A percentile compares a stretch with the other conserved stretches of the same genome.
Conservation (phyloP, 2,329 filamentous ascomycete genomes). For the Aspergillus tamarii region DNA sequence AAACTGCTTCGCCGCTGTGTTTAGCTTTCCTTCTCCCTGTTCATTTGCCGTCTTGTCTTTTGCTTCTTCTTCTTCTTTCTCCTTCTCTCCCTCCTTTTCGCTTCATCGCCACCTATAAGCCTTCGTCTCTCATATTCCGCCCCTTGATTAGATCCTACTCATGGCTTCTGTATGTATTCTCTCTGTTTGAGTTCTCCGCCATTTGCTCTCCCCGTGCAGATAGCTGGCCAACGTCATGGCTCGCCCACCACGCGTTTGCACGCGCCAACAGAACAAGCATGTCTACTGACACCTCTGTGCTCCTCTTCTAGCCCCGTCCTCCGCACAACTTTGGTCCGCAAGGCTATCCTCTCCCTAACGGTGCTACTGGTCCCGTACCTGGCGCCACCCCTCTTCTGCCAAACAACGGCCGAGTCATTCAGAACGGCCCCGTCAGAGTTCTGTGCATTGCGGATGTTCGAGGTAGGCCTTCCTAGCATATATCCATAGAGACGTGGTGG, state of each 20-base stretch:
- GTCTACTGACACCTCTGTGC: slow-evolving; percentile 25
- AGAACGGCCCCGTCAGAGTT: slow-evolving; percentile 51
- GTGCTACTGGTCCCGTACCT: slow-evolving; percentile 47
- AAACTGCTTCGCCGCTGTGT: slow-evolving; percentile 19
- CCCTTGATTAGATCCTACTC: slow-evolving; percentile 27
- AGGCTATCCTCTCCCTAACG: slow-evolving; percentile 52
- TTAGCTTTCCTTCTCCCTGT: slow-evolving; percentile 26
- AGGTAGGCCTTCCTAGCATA: slow-evolving; percentile 38
- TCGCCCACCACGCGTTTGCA: slow-evolving; percentile 17
- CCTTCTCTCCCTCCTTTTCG: slow-evolving; percentile 17
- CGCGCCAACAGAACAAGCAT: slow-evolving; percentile 10
- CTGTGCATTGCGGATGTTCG: slow-evolving; percentile 56
- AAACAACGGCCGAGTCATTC: slow-evolving; percentile 54
- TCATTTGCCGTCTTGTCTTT: slow-evolving; percentile 21
- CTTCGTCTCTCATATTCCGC: slow-evolving; percentile 12
- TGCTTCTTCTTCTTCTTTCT: slow-evolving; percentile 19
- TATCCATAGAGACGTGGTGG: not conserved
- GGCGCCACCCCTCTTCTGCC: slow-evolving; percentile 53
- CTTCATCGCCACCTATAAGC: slow-evolving; percentile 12
- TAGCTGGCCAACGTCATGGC: slow-evolving; percentile 26
- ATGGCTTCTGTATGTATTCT: slow-evolving; percentile 53
- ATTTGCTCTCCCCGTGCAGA: slow-evolving; percentile 13
- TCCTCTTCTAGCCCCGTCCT: slow-evolving; percentile 43
- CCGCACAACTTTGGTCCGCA: slow-evolving; percentile 47
- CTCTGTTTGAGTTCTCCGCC: slow-evolving; percentile 19